Percentiles rank a stretch among this genome's conserved stretches.
These are phyloP conservation scores for Penicillium fimorum DNA, from an alignment of 495 filamentous ascomycete species.

Conservation along the genomic window DNA sequence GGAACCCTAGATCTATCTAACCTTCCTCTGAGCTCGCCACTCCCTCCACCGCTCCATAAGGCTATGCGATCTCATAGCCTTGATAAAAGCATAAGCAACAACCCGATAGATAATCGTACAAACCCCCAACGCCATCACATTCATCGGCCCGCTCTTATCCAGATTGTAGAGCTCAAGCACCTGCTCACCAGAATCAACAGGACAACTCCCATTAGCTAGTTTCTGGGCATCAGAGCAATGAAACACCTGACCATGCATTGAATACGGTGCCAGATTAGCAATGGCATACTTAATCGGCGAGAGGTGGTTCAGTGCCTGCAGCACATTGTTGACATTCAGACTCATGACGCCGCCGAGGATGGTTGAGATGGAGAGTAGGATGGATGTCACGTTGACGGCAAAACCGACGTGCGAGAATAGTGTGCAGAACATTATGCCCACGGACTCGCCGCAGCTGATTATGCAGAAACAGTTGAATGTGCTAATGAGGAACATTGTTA, in stretches of 20 bases:
- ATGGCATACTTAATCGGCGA: slow-evolving; percentile 67
- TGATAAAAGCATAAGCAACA: slow-evolving; percentile 61
- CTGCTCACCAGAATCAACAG: slow-evolving; percentile 59
- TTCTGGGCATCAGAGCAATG: slow-evolving; percentile 55
- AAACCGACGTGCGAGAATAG: slow-evolving; percentile 72
- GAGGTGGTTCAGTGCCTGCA: slow-evolving; percentile 67
- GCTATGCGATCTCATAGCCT: slow-evolving; percentile 38
- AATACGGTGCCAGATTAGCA: slow-evolving; percentile 60
- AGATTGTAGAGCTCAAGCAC: slow-evolving; percentile 64
- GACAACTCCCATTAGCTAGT: slow-evolving; percentile 56
- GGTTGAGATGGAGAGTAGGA: slow-evolving; percentile 61
- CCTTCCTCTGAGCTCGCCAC: slow-evolving; percentile 18
- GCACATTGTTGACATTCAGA: slow-evolving; percentile 59
- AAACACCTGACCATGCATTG: slow-evolving; percentile 55
- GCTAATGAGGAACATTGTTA: slow-evolving; percentile 61
- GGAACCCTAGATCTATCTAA: neutral
- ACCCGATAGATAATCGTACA: slow-evolving; percentile 61
- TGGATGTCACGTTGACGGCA: slow-evolving; percentile 64
- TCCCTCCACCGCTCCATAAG: slow-evolving; percentile 29
- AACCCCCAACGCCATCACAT: slow-evolving; percentile 59
- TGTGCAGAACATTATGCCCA: slow-evolving; percentile 80
- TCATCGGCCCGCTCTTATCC: slow-evolving; percentile 52
- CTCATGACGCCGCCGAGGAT: slow-evolving; percentile 69
- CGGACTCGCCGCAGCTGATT: slow-evolving; percentile 67
- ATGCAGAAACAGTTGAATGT: slow-evolving; percentile 69